Conservation (phyloP, 345 rosid species). For the Xanthoceras sorbifolium region DNA sequence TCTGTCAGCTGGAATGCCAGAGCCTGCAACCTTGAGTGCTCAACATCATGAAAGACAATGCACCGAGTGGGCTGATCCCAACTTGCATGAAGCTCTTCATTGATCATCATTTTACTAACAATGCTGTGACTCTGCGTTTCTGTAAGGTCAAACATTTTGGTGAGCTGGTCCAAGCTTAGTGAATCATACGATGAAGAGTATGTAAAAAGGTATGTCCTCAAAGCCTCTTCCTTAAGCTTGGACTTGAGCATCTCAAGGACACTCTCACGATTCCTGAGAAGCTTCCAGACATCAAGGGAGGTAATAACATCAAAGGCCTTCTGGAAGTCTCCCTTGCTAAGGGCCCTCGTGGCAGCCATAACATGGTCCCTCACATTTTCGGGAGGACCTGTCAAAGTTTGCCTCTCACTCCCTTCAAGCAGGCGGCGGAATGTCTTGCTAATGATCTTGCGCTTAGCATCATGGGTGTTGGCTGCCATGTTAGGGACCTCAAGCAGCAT, state of each 20-base stretch:
- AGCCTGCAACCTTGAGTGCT: conserved; percentile 69
- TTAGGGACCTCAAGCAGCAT: conserved; percentile 68
- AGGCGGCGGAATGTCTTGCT: conserved; percentile 84
- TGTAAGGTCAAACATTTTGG: conserved; percentile 77
- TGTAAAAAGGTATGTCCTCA: conserved; percentile 76
- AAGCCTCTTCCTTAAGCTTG: conserved; percentile 85
- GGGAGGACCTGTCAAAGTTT: conserved; percentile 79
- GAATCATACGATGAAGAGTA: conserved; percentile 63
- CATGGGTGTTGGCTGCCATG: conserved; percentile 67
- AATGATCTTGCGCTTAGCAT: conserved; percentile 64
- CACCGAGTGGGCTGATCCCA: conserved; percentile 93
- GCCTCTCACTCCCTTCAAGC: conserved; percentile 78
- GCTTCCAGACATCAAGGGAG: conserved; percentile 85
- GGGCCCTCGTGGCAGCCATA: conserved; percentile 85
- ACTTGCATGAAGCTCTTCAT: conserved; percentile 70
- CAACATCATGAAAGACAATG: conserved; percentile 66
- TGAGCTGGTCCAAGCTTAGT: conserved; percentile 63
- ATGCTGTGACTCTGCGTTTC: conserved; percentile 58
- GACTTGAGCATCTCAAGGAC: conserved; percentile 73
- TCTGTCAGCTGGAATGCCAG: conserved; percentile 84
- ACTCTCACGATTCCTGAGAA: conserved; percentile 55
- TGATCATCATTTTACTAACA: conserved; percentile 87
- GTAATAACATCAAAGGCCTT: conserved; percentile 61
- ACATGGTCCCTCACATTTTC: conserved; percentile 91
- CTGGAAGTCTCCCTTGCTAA: conserved; percentile 70